Conservation (phyloP, 2,329 filamentous ascomycete species). For the Trichoderma hamatum region DNA sequence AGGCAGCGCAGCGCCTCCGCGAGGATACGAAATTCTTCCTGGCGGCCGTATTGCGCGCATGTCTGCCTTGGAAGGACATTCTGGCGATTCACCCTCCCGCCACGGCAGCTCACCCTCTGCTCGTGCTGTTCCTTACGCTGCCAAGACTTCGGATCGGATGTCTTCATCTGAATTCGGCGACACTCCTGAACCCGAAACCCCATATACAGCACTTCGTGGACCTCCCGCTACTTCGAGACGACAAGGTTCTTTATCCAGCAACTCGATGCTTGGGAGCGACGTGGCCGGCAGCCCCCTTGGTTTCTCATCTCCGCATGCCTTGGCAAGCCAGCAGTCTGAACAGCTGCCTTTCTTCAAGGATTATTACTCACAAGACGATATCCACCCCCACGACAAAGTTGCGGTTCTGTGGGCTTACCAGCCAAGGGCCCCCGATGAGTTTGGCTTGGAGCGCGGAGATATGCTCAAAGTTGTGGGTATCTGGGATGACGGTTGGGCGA, state of each 20-base stretch:
- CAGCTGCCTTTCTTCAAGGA: constrained; percentile 97
- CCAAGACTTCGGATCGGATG: constrained; percentile 55
- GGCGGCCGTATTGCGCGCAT: constrained; percentile 92
- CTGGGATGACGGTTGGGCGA: constrained; percentile 99
- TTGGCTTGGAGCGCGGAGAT: constrained; percentile 88
- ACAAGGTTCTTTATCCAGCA: constrained; percentile 87
- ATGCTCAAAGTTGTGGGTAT: constrained; percentile 99
- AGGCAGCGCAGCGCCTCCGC: constrained; percentile 41
- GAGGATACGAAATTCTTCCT: constrained; percentile 74
- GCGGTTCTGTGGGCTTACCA: constrained; percentile 96
- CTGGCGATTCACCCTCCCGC: constrained; percentile 61
- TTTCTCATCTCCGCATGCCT: constrained; percentile 81
- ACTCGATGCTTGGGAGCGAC: constrained; percentile 71
- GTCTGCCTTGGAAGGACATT: constrained; percentile 84
- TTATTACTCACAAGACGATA: constrained; percentile 97
- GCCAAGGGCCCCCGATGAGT: constrained; percentile 90
- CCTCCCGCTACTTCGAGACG: constrained; percentile 66
- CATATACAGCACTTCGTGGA: constrained; percentile 58
- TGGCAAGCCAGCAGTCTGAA: constrained; percentile 89
- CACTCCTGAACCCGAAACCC: constrained; percentile 70
- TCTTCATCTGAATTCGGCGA: constrained; percentile 73
- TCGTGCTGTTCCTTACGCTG: constrained; percentile 51
- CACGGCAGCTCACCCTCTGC: constrained; percentile 47
- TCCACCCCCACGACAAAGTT: constrained; percentile 87
- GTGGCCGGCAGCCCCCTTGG: constrained; percentile 72